Evolutionary conservation across 2,329 filamentous ascomycete species (phyloP).

Genomic region (Hymenoscyphus infarciens): DNA sequence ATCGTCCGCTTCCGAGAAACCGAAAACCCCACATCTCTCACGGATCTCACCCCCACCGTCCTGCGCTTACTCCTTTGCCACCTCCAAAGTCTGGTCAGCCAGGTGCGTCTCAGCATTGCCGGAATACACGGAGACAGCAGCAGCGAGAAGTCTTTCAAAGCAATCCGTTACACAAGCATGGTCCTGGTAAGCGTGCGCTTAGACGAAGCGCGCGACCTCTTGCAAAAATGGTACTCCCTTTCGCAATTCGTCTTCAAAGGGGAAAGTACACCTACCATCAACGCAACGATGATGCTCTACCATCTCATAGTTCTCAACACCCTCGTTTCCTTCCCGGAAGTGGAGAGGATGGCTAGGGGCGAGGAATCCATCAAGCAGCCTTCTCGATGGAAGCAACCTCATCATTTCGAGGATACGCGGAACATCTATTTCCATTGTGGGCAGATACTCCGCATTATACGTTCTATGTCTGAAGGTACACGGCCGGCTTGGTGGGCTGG

Average conservation of each 20-base stretch:
- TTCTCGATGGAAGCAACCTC: not conserved
- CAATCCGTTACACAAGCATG: not conserved
- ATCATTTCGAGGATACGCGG: not conserved
- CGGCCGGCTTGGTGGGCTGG: not conserved
- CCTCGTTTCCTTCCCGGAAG: not conserved
- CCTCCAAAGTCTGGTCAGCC: not conserved
- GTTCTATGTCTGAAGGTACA: not conserved
- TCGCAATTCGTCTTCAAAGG: not conserved
- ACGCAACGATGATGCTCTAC: not conserved
- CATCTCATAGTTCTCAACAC: not conserved
- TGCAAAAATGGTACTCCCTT: not conserved
- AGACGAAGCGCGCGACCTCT: slow-evolving; percentile 1
- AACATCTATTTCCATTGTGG: not conserved
- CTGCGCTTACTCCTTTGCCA: slow-evolving; percentile 4
- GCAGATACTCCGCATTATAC: not conserved
- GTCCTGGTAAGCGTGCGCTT: not conserved
- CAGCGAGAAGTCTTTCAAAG: not conserved
- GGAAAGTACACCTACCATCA: not conserved
- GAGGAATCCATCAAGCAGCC: not conserved
- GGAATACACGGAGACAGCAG: not conserved
- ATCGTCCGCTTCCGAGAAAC: slow-evolving; percentile 2
- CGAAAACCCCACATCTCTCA: not conserved
- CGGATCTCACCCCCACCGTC: not conserved
- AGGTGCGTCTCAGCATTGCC: not conserved
- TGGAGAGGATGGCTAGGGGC: not conserved